phyloP scores from a whole-genome alignment of 768 basidiomycete genomes.

The Auriscalpium vulgare region DNA sequence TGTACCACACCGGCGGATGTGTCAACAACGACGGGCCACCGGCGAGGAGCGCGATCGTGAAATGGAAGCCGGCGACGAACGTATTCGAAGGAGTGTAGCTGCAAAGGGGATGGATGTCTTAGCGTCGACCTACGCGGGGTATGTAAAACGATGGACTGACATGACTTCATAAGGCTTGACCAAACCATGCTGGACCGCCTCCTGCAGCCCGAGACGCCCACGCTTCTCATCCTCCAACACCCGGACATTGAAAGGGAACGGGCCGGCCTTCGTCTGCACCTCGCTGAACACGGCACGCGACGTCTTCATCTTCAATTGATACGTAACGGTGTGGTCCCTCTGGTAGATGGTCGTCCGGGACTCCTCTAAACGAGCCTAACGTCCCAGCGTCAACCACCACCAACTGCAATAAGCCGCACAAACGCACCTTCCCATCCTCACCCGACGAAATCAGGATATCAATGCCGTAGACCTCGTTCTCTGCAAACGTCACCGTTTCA shows the following conservation, averaged over 20 bases:
- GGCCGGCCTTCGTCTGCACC: conserved; percentile 95
- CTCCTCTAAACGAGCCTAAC: conserved; percentile 81
- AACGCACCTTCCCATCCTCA: conserved; percentile 80
- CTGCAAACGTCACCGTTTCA: conserved; percentile 79
- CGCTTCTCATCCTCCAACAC: conserved; percentile 93
- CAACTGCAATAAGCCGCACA: background rate
- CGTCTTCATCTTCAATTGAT: conserved; percentile 97
- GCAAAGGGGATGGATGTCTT: background rate
- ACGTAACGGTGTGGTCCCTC: conserved; percentile 76
- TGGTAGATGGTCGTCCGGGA: conserved; percentile 92
- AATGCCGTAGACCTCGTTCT: conserved; percentile 92
- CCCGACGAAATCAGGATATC: conserved; percentile 85
- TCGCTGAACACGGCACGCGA: conserved; percentile 95
- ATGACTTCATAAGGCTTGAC: conserved; percentile 94
- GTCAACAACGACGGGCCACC: conserved; percentile 85
- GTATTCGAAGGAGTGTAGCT: conserved; percentile 79
- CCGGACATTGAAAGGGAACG: conserved; percentile 97
- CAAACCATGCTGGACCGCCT: conserved; percentile 90
- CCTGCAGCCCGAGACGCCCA: conserved; percentile 89
- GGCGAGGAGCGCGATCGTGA: conserved; percentile 89
- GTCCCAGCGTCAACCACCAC: conserved; percentile 1
- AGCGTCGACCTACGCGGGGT: too few relatives aligned
- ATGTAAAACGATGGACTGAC: conserved; percentile 36
- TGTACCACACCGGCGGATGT: conserved; percentile 88
- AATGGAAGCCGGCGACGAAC: conserved; percentile 92